phyloP scores from a whole-genome alignment of 2,329 filamentous ascomycete species.

The Ophiostoma quercus region DNA sequence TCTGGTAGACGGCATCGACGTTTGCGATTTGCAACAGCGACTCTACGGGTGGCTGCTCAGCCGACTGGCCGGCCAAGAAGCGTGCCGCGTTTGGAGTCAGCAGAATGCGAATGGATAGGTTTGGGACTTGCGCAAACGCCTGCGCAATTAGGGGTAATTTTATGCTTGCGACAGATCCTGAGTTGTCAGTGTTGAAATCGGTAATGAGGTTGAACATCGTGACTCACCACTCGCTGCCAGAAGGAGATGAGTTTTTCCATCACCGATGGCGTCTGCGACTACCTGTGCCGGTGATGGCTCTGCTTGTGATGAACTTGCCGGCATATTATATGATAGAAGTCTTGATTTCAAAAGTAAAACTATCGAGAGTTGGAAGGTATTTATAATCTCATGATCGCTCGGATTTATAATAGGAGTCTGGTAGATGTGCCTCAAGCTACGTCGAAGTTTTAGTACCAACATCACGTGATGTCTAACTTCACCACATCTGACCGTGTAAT shows the following conservation, averaged over 20 bases:
- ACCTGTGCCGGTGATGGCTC: conserved; percentile 29
- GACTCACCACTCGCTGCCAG: conserved; percentile 35
- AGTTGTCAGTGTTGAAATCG: background rate
- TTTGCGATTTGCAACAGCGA: conserved; percentile 57
- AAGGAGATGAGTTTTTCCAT: conserved; percentile 42
- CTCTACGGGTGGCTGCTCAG: conserved; percentile 67
- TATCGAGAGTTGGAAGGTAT: background rate
- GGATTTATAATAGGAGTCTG: background rate
- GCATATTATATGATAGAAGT: background rate
- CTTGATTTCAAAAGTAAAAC: background rate
- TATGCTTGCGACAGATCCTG: conserved; percentile 72
- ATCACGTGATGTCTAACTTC: background rate
- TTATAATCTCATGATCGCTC: background rate
- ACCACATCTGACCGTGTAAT: too few relatives aligned
- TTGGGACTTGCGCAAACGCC: conserved; percentile 44
- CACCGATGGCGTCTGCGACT: conserved; percentile 34
- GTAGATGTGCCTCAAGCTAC: background rate
- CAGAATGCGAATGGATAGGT: conserved; percentile 76
- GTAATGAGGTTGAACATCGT: background rate
- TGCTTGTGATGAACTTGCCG: background rate
- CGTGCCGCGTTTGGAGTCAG: conserved; percentile 67
- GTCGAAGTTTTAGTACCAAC: background rate
- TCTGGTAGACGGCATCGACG: conserved; percentile 70
- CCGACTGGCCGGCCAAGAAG: conserved; percentile 71
- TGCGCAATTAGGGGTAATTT: conserved; percentile 66